Evolutionary conservation across 2,329 filamentous ascomycete genomes (phyloP).

Genomic region (Corynespora cassiicola): DNA sequence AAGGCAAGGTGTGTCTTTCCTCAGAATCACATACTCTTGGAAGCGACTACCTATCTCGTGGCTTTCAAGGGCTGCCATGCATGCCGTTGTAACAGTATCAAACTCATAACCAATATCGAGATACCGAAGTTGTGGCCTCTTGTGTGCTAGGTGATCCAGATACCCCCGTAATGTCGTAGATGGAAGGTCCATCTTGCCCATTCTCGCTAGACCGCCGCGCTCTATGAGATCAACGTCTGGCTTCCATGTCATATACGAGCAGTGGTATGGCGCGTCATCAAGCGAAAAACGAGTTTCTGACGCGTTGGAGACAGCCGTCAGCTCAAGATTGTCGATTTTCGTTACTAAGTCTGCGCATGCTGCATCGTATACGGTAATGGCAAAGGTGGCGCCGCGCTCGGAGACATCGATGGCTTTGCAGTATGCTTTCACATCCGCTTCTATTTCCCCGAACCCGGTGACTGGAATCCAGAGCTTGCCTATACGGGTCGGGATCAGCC

Average conservation of each 20-base stretch:
- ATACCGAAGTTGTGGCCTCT: conserved; percentile 11
- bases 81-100: conserved; percentile 12
- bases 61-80: background rate
- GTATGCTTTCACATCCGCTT: conserved; percentile 1
- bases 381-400: conserved; percentile 2
- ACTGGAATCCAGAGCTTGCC: conserved; percentile 7
- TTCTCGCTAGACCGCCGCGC: background rate
- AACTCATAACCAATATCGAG: too few relatives aligned
- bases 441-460: conserved; percentile 3
- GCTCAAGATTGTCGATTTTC: background rate
- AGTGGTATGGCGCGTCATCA: background rate
- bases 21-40: conserved; percentile 17
- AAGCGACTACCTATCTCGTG: conserved; percentile 5
- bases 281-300: background rate
- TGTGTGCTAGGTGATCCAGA: conserved; percentile 11
- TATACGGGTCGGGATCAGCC: conserved; percentile 6
- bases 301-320: background rate
- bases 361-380: background rate
- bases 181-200: background rate
- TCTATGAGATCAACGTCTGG: conserved; percentile 5
- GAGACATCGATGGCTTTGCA: conserved; percentile 1
- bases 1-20: conserved; percentile 11
- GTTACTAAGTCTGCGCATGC: background rate
- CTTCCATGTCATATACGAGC: conserved; percentile 7
- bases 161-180: conserved; percentile 3